Base-by-base conservation (phyloP, 192 early-diverging fungal species). In the Podila clonocystis region DNA sequence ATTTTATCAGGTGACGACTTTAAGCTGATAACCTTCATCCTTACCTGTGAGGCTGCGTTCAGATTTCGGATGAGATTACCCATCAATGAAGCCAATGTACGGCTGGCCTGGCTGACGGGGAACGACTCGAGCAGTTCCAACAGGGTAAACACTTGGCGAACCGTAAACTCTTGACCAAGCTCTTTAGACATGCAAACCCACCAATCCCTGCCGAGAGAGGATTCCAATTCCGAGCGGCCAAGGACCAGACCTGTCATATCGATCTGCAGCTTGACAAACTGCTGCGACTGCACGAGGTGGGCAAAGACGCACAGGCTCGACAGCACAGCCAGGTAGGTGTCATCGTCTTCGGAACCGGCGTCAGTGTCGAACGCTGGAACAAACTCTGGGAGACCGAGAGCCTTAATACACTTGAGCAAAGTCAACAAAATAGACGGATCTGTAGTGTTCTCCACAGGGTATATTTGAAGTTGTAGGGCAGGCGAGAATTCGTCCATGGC, bases 241-340 rank as follows among this genome's bases (percentile, higher is more conserved):
- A 80, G 24, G 0, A 73, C 65, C 13, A 80, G 49, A 2, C 65
- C 77, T 0, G 63, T 52, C 77, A 80, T 73, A 36, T 80, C 67
- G 28, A 80, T 12, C 61, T 73, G 70, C 24, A 80, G 24, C 33
- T 49, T 58, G 22, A 50, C 50, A 50, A 80, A 80, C 50, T 80
- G 77, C 28, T 36, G 60, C 5, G 66, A 62, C 8, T 72, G 65
- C 7, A 73, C 6, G 33, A 73, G 24, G 20, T 57, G 61, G 1
- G 71, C 60, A 58, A 80, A 80, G 1, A 65, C 63, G 29, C 63
- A 55, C 9, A 80, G 59, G 5, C 69, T 61, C 11, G 77, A 65
- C 4, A 80, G 48, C 0, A 73, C 63, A 9, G 63, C 33, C 29
- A 73, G 22, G 9, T 72, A 80, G 1, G 65, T n/a, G 45, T 79